These are phyloP conservation scores for Alternaria alternata DNA, from an alignment of 2,329 filamentous ascomycete genomes.

Conservation along the genomic window DNA sequence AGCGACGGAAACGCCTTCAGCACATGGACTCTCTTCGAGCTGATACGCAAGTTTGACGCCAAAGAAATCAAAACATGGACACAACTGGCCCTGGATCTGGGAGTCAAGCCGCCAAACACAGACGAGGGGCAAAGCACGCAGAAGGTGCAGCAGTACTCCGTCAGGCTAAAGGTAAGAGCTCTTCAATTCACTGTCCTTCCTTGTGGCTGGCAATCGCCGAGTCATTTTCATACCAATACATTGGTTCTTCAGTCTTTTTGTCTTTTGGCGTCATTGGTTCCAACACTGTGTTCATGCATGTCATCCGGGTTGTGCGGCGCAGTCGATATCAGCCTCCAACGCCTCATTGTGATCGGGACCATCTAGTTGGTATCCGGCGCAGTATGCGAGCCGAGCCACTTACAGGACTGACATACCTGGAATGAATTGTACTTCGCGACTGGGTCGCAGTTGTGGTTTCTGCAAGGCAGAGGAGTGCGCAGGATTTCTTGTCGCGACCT, in stretches of 20 bases:
- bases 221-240: neutral
- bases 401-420: neutral
- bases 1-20: slow-evolving; percentile 89
- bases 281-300: slow-evolving; percentile 15
- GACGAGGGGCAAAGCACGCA: slow-evolving; percentile 89
- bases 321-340: slow-evolving; percentile 12
- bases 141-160: slow-evolving; percentile 94
- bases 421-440: slow-evolving; percentile 1
- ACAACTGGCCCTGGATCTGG: slow-evolving; percentile 84
- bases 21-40: slow-evolving; percentile 76
- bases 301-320: slow-evolving; percentile 15
- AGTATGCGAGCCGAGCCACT: slow-evolving; percentile 11
- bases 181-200: slow-evolving; percentile 3
- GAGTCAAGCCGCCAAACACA: slow-evolving; percentile 82
- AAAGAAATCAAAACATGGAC: slow-evolving; percentile 95
- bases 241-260: neutral
- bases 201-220: neutral
- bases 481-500: neutral
- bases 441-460: neutral
- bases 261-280: neutral
- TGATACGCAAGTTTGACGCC: slow-evolving; percentile 78
- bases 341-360: slow-evolving; percentile 11
- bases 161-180: slow-evolving; percentile 78
- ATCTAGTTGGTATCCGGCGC: slow-evolving; percentile 8
- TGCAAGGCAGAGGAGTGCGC: slow-evolving; percentile 4